Base-by-base conservation (phyloP, 73 alveolate species). In the Paramecium tetraurelia region DNA sequence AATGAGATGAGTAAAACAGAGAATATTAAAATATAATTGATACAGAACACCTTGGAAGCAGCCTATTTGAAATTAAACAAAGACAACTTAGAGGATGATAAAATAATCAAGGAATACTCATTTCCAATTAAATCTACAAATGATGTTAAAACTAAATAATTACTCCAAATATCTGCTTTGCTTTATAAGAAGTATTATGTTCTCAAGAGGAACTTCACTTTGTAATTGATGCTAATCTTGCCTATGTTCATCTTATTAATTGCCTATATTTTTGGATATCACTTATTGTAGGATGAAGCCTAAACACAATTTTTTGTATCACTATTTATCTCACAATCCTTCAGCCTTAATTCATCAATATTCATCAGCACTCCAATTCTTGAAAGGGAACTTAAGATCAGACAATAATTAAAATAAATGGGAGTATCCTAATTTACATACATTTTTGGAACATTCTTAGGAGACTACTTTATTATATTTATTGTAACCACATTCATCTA, bases 61-160 rank as follows among this genome's bases (percentile, higher is more conserved):
- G 90, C 90, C 11, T 80, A 44, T 46, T 57, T 80, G 2, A 80
- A 80, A 48, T 80, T 80, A 48, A 80, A 80, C 33, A 80, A 80
- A 72, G 86, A 72, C 8, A 7, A 33, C 3, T 36, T 72, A 36
- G 59, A 33, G 9, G 59, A 36, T 31, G 59, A 72, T 72, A 11
- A 72, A 72, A 31, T 36, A 12, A 38, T 36, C 4, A 40, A 72
- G 16, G 59, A 72, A 4, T 35, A 9, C 20, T 22, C 27, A 0
- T 72, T 72, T 5, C 38, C 33, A 7, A 72, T 72, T 7, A 20
- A 72, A 36, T 38, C 33, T 1, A 72, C 86, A n/a, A 31, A 36
- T n/a, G 59, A 72, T 72, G 36, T 9, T 3, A 72, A 72, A 29
- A 10, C 18, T 33, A 72, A 36, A 38, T 12, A 35, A 72, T 14